phyloP scores from a whole-genome alignment of 2,329 filamentous ascomycete genomes.

The Ceratocystis huliohia region DNA sequence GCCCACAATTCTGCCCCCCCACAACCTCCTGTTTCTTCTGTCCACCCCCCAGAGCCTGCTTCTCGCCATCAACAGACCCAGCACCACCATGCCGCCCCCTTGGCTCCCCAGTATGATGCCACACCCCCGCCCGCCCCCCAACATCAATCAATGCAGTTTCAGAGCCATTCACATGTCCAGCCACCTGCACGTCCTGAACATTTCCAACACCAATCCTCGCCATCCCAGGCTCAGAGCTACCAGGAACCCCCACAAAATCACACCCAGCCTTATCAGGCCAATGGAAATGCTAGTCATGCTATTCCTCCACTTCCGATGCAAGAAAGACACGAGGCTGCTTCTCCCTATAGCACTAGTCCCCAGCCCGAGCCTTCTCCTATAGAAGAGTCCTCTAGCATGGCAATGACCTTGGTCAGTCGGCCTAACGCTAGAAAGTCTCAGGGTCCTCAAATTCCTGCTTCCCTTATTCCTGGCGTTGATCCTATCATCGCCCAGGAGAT shows the following conservation, averaged over 20 bases:
- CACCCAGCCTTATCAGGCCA: not conserved
- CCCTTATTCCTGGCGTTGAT: constrained; percentile 49
- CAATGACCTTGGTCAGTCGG: constrained; percentile 18
- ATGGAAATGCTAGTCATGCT: not conserved
- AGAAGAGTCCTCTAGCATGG: constrained; percentile 21
- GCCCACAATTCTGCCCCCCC: not conserved
- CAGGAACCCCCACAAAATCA: constrained; percentile 18
- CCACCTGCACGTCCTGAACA: not conserved
- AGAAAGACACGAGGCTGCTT: not conserved
- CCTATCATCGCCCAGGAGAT: constrained; percentile 43
- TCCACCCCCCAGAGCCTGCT: not conserved
- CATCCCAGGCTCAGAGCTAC: not conserved
- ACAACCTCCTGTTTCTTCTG: not conserved
- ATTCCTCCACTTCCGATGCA: not conserved
- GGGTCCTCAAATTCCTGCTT: constrained; percentile 39
- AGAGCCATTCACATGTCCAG: not conserved
- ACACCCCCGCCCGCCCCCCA: not conserved
- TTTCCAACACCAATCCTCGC: constrained; percentile 8
- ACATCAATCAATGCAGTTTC: not conserved
- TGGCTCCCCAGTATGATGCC: not conserved
- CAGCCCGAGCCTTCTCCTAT: constrained; percentile 13
- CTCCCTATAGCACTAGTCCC: constrained; percentile 2
- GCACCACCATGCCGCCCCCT: not conserved
- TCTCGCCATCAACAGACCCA: not conserved
- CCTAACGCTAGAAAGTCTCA: constrained; percentile 6